phyloP scores from a whole-genome alignment of 768 basidiomycete genomes.

The Mycena alexandri region DNA sequence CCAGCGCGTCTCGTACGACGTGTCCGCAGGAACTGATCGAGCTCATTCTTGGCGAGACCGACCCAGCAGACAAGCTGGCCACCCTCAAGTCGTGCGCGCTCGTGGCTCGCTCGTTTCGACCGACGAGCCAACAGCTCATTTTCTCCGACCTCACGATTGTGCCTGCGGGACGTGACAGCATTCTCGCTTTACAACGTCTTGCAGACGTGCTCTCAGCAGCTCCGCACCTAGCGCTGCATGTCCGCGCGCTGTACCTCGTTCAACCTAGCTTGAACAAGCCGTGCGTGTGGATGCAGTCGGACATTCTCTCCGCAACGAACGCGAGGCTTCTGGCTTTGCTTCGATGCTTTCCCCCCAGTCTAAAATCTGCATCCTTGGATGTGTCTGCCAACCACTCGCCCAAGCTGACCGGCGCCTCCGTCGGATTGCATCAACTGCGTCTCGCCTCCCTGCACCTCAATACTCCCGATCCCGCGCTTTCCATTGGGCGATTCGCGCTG shows the following conservation, averaged over 20 bases:
- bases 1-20: constrained; percentile 6
- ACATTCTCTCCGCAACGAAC: constrained; percentile 16
- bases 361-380: neutral
- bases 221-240: constrained; percentile 17
- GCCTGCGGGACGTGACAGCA: constrained; percentile 20
- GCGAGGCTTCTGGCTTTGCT: constrained; percentile 5
- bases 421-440: no score
- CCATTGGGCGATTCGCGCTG: no score
- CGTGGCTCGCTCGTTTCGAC: no score
- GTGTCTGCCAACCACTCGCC: neutral
- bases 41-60: constrained; percentile 17
- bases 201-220: constrained; percentile 17
- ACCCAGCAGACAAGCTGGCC: no score
- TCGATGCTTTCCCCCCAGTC: constrained; percentile 8
- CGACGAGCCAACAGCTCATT: constrained; percentile 23
- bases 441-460: no score
- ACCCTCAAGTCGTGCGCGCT: constrained; percentile 23
- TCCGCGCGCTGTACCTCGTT: constrained; percentile 19
- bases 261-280: constrained; percentile 19
- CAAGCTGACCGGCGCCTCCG: neutral
- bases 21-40: constrained; percentile 19
- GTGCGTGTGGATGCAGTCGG: constrained; percentile 22
- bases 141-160: neutral
- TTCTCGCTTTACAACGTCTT: constrained; percentile 12
- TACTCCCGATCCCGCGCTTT: no score